Percentiles rank a stretch among this genome's conserved stretches.
Evolutionary conservation across 2,329 filamentous ascomycete species (phyloP).

Genomic region (Botryotinia narcissicola): DNA sequence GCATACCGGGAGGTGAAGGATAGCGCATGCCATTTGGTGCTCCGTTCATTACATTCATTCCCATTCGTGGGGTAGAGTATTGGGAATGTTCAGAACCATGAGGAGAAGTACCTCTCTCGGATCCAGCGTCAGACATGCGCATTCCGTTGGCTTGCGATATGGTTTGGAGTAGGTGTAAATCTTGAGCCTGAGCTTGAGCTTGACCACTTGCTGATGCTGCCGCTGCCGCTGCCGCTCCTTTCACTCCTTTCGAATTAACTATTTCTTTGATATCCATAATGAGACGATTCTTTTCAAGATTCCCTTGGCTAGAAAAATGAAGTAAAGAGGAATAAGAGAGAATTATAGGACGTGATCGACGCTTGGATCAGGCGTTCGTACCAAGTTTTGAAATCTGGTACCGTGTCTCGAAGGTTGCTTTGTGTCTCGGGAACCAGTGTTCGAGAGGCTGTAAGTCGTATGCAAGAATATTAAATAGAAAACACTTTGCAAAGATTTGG

Average conservation of each 20-base stretch:
- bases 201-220: constrained; percentile 34
- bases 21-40: constrained; percentile 37
- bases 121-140: constrained; percentile 38
- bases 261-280: constrained; percentile 41
- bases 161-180: constrained; percentile 39
- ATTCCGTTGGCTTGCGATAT: constrained; percentile 38
- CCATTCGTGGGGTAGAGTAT: constrained; percentile 37
- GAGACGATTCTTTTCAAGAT: constrained; percentile 10
- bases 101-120: constrained; percentile 39
- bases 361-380: constrained; percentile 39
- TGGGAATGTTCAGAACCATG: constrained; percentile 40
- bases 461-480: constrained; percentile 16
- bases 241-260: constrained; percentile 39
- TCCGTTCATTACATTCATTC: constrained; percentile 37
- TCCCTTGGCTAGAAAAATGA: constrained; percentile 1
- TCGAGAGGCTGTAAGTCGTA: constrained; percentile 27
- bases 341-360: constrained; percentile 31
- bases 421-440: constrained; percentile 35
- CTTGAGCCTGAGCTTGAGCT: constrained; percentile 35
- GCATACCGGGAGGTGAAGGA: constrained; percentile 40
- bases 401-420: constrained; percentile 28
- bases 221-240: constrained; percentile 33
- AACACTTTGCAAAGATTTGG: not conserved
- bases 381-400: constrained; percentile 30
- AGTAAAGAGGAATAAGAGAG: constrained; percentile 19